Base-by-base conservation (phyloP, 2,329 filamentous ascomycete genomes). In the Cordyceps tenuipes region DNA sequence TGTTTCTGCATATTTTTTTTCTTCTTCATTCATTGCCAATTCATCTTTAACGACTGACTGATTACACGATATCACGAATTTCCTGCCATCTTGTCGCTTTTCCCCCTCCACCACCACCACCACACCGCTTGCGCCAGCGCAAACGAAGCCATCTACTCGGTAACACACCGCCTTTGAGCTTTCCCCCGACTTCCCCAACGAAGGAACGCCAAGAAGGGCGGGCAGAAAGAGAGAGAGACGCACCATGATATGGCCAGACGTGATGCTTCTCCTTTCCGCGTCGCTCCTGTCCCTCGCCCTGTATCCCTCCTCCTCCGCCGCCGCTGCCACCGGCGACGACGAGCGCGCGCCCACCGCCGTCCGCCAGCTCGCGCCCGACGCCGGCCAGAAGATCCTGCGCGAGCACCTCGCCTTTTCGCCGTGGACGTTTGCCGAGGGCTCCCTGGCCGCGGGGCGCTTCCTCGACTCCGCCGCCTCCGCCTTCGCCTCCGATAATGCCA, bases 351-450 rank as follows among this genome's bases (percentile, higher is more conserved):
- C 87, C 0, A 80, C 82, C 1, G 88, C 83, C 0, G 78, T 92
- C 59, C 83, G 82, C 68, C 91, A 91, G 69, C 89, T 92, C 82
- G 79, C 83, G 51, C 78, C 78, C 5, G 85, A 91, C 68, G 81
- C 84, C 54, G 82, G 82, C 62, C 87, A 90, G 69, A 94, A 90
- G 78, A 87, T 93, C 69, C 83, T 86, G 65, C 76, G 86, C 60
- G 81, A 89, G 49, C 87, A 90, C 70, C 86, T 79, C 64, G 78
- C 76, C 64, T 83, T 83, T 65, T 65, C 71, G 39, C 62, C 70
- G 2, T 61, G 70, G 1, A 62, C 65, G 1, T 66, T 70, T 2
- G 67, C 61, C 47, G 68, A 73, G 59, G 67, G 70, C 47, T 67
- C 69, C 49, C 62, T 68, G 13, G 69, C 72, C 10, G 69, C 68